Percentiles rank a stretch among this genome's conserved stretches.
Conservation (phyloP, 192 early-diverging fungal genomes). For the Obelidium mucronatum region DNA sequence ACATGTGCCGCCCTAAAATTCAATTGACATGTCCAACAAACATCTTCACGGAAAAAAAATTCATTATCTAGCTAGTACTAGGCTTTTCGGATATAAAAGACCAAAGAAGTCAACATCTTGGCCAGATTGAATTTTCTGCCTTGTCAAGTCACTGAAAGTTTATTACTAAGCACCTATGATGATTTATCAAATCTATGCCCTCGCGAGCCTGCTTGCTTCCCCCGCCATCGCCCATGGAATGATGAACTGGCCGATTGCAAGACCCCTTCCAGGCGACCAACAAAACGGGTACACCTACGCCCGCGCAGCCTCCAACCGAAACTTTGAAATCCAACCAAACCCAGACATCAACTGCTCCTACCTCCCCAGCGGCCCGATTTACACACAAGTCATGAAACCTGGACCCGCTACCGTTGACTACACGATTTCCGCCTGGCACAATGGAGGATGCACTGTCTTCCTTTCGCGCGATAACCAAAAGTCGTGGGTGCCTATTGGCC, state of each 20-base stretch:
- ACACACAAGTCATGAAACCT: not conserved
- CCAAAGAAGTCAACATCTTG: no score
- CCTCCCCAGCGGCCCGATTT: not conserved
- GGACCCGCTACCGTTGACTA: slow-evolving; percentile 17
- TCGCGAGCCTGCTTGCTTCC: not conserved
- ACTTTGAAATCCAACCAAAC: slow-evolving; percentile 2
- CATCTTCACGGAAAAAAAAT: no score
- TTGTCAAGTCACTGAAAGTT: no score
- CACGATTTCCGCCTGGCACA: slow-evolving; percentile 26
- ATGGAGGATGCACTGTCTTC: slow-evolving; percentile 25
- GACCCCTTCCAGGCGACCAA: slow-evolving; percentile 18
- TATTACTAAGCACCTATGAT: no score
- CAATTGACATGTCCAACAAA: no score
- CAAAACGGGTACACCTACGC: slow-evolving; percentile 29
- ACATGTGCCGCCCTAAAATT: no score
- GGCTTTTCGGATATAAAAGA: no score
- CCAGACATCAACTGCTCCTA: slow-evolving; percentile 33
- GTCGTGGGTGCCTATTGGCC: slow-evolving; percentile 16
- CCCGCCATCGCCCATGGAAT: slow-evolving; percentile 23
- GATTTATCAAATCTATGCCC: not conserved
- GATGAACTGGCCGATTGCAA: slow-evolving; percentile 14
- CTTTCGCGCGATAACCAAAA: not conserved
- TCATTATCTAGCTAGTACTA: no score
- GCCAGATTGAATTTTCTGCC: no score
- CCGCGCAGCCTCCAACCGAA: slow-evolving; percentile 21